Evolutionary conservation across 305 asterid genomes (phyloP), one percentile per base, ranked within the genome.

Genomic region (Plantago rigida): DNA sequence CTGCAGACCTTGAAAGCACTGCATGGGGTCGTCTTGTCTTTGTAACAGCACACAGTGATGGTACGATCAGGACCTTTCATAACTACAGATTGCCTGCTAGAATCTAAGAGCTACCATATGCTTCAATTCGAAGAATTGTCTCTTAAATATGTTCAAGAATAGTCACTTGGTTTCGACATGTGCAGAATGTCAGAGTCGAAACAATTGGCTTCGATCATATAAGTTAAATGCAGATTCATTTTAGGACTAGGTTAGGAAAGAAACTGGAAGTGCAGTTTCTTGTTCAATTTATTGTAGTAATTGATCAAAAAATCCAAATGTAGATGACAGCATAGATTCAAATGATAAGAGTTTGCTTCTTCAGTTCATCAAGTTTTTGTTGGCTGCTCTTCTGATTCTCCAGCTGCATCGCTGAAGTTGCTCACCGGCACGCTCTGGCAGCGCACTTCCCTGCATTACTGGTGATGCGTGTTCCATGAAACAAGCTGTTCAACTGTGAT

Each of bases 1-100:
- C 46, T 55, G 19, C 59, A 0, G 62, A 60, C 41, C 31, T 60
- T 9, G 29, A 13, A 41, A 74, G 79, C 13, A 61, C 75, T 2
- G 55, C 83, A 12, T 87, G 93, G 92, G 93, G 90, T 54, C 85
- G 90, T 54, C 85, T 84, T 13, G 94, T 82, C 53, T 77, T 89
- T 13, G 86, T 85, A 52, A 78, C 94, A 0, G 97, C 80, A 14
- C 70, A 83, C 48, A 48, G 47, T 53, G 91, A 87, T 64, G 97
- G 97, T 47, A 83, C 68, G 56, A 89, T 89, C 63, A 78, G 79
- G 78, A 81, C 88, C 15, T 87, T 85, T 81, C 88, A 80, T 57
- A 87, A 85, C 73, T 87, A 79, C 45, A 94, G 97, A 63, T 67
- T 84, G 77, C 93, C 84, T 0, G 71, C 70, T 3, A 79, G 79